Evolutionary conservation across 2,329 filamentous ascomycete species (phyloP), one percentile per base, ranked within the genome.

Genomic region (Cladorrhinum sp.): DNA sequence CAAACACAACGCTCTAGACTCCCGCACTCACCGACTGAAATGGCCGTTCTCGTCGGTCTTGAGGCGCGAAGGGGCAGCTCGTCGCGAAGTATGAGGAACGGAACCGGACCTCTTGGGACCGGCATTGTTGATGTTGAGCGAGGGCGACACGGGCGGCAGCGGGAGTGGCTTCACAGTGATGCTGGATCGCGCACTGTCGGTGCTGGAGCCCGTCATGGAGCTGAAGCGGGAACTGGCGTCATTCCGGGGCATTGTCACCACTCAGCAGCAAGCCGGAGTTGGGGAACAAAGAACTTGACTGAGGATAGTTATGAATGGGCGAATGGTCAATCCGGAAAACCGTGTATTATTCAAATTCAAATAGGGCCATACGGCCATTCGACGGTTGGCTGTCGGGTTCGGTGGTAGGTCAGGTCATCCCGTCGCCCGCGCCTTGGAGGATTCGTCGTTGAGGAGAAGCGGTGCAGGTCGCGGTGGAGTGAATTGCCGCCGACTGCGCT

Each of bases 201-300:
- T 84, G 77, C 83, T 85, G 66, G 83, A 83, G 80, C 84, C 86
- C 76, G 85, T 85, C 66, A 82, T 77, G 66, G 86, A 87, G 78
- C 82, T 86, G 81, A 88, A 83, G 76, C 86, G 87, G 76, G 80
- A 80, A 70, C 76, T 76, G 70, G 79, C 77, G 73, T 89, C 86
- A 78, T 87, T 84, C 76, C 82, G 84, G 76, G 86, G 84, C 88
- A 91, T 90, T 75, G 76, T 85, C 76, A 75, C 75, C 73, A 69
- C 56, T 52, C 57, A 56, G 63, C 62, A 61, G 58, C 57, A 54
- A 63, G 64, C 60, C 60, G 62, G 60, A 58, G 42, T 46, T 20
- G 52, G 58, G 58, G 61, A 56, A 67, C 62, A 66, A 61, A 64
- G 62, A 53, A 53, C 20, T 36, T 36, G 7, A 36, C 33, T 36